phyloP scores from a whole-genome alignment of 2,329 filamentous ascomycete genomes.

The Monosporascus sp. region DNA sequence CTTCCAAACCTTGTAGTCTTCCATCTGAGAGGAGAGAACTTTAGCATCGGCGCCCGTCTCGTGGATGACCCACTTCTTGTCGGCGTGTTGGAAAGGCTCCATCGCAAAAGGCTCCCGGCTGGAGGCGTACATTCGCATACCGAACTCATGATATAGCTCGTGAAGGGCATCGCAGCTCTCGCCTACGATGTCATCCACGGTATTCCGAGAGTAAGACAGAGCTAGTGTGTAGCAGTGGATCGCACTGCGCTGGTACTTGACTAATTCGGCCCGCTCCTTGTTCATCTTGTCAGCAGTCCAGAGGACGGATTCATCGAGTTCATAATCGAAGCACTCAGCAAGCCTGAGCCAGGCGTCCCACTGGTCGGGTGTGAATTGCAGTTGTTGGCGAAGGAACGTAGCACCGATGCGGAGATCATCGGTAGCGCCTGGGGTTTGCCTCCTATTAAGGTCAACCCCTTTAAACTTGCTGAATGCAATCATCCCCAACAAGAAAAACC shows the following conservation, averaged over 20 bases:
- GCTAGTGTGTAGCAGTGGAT: conserved; percentile 74
- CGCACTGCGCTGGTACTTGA: conserved; percentile 70
- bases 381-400: conserved; percentile 72
- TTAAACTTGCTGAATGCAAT: conserved; percentile 83
- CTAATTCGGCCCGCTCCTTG: conserved; percentile 69
- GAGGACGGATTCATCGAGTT: conserved; percentile 79
- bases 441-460: conserved; percentile 63
- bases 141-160: conserved; percentile 57
- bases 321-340: conserved; percentile 81
- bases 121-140: conserved; percentile 57
- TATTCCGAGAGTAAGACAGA: conserved; percentile 48
- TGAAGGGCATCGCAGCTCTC: conserved; percentile 44
- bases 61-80: conserved; percentile 54
- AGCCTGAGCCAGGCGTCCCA: conserved; percentile 92
- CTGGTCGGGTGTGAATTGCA: conserved; percentile 74
- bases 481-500: conserved; percentile 89
- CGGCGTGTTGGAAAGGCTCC: conserved; percentile 54
- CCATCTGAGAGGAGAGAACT: conserved; percentile 52
- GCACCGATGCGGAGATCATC: conserved; percentile 80
- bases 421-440: conserved; percentile 71
- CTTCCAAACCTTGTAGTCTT: conserved; percentile 57
- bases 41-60: conserved; percentile 42
- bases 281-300: conserved; percentile 93
- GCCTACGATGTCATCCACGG: conserved; percentile 39
- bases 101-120: conserved; percentile 59